phyloP scores from a whole-genome alignment of 2,329 filamentous ascomycete species.

The Botrytis paeoniae region DNA sequence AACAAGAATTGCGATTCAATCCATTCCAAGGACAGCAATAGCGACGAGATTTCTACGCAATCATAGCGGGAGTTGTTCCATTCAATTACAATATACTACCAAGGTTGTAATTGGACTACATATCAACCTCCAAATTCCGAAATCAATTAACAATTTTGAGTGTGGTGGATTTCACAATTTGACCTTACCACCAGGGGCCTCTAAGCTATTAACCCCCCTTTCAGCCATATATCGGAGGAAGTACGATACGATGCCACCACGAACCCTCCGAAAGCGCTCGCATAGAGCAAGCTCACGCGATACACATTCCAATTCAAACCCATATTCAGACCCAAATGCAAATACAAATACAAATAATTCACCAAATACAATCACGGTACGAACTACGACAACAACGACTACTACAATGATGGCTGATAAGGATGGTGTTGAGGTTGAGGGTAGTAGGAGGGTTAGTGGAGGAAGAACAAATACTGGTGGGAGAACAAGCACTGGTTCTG shows the following conservation, averaged over 20 bases:
- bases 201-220: neutral
- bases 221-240: neutral
- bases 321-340: neutral
- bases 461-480: neutral
- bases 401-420: slow-evolving; percentile 1
- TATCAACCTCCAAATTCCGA: neutral
- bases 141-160: neutral
- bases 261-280: neutral
- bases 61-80: no score
- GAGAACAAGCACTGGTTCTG: neutral
- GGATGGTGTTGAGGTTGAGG: neutral
- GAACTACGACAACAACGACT: neutral
- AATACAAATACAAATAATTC: neutral
- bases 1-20: neutral
- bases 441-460: neutral
- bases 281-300: neutral
- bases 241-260: neutral
- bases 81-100: neutral
- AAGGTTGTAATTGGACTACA: no score
- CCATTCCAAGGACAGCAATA: neutral
- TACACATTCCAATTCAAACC: neutral
- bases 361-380: neutral
- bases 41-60: neutral
- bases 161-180: neutral
- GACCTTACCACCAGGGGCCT: neutral